Percentiles rank a stretch among this genome's conserved stretches.
Conservation (phyloP, 2,329 filamentous ascomycete genomes). For the Penicillium aurantiogriseum region DNA sequence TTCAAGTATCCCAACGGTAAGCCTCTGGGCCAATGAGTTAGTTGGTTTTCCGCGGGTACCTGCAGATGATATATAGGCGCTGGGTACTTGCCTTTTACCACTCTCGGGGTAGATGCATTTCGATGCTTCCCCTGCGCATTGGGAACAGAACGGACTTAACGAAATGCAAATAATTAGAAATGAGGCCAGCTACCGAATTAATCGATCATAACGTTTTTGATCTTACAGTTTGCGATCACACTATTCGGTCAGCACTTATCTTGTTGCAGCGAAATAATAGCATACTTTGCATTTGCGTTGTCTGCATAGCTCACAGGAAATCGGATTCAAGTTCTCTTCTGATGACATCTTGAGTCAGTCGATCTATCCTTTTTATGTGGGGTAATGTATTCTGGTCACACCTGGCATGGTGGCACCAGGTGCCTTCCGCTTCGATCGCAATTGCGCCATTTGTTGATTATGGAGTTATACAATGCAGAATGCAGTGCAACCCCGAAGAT, state of each 20-base stretch:
- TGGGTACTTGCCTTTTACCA: conserved; percentile 19
- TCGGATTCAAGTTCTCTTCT: conserved; percentile 15
- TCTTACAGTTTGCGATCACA: conserved; percentile 25
- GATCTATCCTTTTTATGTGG: background rate
- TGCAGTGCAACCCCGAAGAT: background rate
- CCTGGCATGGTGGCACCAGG: conserved; percentile 8
- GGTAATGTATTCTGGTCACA: conserved; percentile 1
- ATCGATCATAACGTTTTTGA: background rate
- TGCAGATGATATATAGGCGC: background rate
- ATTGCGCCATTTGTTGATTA: background rate
- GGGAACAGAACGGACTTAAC: conserved; percentile 20
- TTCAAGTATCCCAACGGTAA: conserved; percentile 25
- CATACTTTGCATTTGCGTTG: conserved; percentile 26
- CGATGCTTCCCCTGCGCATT: conserved; percentile 18
- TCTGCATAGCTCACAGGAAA: conserved; percentile 24
- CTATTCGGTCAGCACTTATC: conserved; percentile 15
- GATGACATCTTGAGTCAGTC: conserved; percentile 2
- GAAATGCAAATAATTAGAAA: background rate
- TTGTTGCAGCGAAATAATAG: background rate
- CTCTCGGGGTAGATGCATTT: conserved; percentile 24
- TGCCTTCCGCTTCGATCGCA: conserved; percentile 13
- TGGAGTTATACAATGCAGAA: background rate
- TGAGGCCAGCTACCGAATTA: background rate
- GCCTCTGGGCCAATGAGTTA: conserved; percentile 13
- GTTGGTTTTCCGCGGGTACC: conserved; percentile 3